Evolutionary conservation across 768 basidiomycete species (phyloP).

Genomic region (Paxillus ammoniavirescens): DNA sequence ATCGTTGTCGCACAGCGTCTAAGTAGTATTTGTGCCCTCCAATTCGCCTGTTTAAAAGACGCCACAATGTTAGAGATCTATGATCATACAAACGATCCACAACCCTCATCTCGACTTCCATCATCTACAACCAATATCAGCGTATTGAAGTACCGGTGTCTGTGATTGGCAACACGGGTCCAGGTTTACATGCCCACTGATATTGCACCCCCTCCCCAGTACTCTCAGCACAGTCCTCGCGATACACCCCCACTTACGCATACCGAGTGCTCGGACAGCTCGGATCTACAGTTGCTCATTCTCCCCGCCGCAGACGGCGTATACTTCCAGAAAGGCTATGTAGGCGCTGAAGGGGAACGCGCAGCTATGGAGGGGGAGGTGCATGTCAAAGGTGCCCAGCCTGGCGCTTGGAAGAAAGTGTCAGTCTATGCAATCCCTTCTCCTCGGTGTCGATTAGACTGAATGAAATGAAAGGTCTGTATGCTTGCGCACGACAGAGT

Average conservation of each 20-base stretch:
- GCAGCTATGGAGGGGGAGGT: conserved; percentile 87
- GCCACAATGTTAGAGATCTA: too few species aligned
- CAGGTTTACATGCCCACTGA: conserved; percentile 35
- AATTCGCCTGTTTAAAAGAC: too few species aligned
- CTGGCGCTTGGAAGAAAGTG: conserved; percentile 64
- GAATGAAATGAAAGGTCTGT: conserved; percentile 48
- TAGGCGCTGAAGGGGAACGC: conserved; percentile 80
- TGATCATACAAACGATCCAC: too few species aligned
- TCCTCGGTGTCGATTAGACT: conserved; percentile 13
- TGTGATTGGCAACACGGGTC: neutral
- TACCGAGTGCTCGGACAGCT: conserved; percentile 16
- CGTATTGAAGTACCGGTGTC: neutral
- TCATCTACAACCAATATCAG: neutral
- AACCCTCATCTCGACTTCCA: neutral
- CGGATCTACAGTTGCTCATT: conserved; percentile 66
- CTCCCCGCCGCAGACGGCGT: conserved; percentile 66
- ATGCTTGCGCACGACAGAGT: conserved; percentile 65
- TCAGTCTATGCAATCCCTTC: conserved; percentile 41
- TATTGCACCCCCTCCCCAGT: conserved; percentile 54
- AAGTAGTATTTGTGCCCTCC: neutral
- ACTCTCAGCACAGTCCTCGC: conserved; percentile 48
- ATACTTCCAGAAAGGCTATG: conserved; percentile 82
- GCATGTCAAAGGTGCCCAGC: conserved; percentile 71
- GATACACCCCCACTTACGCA: conserved; percentile 20
- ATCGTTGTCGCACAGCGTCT: too few species aligned